Evolutionary conservation across 306 rosid species (phyloP), one percentile per base, ranked within the genome.

Genomic region (Elaeagnus macrophylla): DNA sequence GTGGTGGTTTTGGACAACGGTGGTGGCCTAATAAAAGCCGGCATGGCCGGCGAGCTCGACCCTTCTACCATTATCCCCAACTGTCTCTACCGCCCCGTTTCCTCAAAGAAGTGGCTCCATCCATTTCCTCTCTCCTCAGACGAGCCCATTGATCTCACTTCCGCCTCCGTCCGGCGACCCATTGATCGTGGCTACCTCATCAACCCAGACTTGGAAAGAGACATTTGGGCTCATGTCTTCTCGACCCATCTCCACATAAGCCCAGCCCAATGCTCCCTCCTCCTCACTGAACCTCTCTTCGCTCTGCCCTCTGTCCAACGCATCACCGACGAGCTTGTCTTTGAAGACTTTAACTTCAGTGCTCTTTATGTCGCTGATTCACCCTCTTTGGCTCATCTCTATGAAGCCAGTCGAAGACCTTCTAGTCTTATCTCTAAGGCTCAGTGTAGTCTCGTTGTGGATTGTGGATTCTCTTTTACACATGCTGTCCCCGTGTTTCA

Each of bases 1-100:
- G 85, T 83, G 59, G 94, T 90, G 37, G 97, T 86, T 8, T 70
- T 90, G 0, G 97, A 90, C 86, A 90, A 86, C 73, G 97, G 95
- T 60, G 97, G 97, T 10, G 97, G 97, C 20, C 73, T 83, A 10
- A 81, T 90, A 10, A 90, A 90, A 56, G 97, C 86, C 35, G 97
- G 97, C 0, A 36, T 74, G 16, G 95, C 82, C 57, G 97, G 94
- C 72, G 94, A 86, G 48, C 71, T 75, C 10, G 86, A 90, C 66
- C 97, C 95, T 0, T 36, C 86, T 15, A 60, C 70, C 59, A 45
- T 86, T 8, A 57, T 90, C 66, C 90, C 95, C 5, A 90, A 90
- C 64, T 86, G 97, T 65, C 86, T 86, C 58, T 75, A 72, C 81
- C 79, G 82, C 6, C 76, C 90, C 0, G 74, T 74, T 3, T 62